Percentiles rank a stretch among this genome's conserved stretches.
Conservation (phyloP, 2,329 filamentous ascomycete species). For the Fusarium caatingaense region DNA sequence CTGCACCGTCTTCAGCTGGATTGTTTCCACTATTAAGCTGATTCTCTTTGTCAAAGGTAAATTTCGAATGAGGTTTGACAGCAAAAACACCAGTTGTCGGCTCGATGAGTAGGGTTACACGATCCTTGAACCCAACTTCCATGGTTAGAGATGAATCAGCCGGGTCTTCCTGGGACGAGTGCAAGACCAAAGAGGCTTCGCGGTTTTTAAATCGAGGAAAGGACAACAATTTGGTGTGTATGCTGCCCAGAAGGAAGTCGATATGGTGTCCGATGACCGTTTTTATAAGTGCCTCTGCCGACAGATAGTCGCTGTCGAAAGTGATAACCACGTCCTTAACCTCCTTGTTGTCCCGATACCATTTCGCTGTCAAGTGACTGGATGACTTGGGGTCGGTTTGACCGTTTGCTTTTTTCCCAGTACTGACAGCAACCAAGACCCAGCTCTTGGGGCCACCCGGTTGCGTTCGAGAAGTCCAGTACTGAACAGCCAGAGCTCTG, state of each 20-base stretch:
- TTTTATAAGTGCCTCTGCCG: slow-evolving; percentile 78
- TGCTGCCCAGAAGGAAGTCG: slow-evolving; percentile 74
- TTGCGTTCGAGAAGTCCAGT: slow-evolving; percentile 76
- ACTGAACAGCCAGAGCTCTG: slow-evolving; percentile 86
- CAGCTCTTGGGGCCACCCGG: slow-evolving; percentile 79
- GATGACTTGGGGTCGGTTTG: slow-evolving; percentile 57
- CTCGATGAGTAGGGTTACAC: slow-evolving; percentile 75
- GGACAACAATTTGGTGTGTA: slow-evolving; percentile 69
- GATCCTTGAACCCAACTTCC: slow-evolving; percentile 73
- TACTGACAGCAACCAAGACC: slow-evolving; percentile 87
- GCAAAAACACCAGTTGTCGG: slow-evolving; percentile 81
- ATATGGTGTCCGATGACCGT: slow-evolving; percentile 81
- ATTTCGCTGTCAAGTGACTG: slow-evolving; percentile 73
- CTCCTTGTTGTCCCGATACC: slow-evolving; percentile 87
- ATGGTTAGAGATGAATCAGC: slow-evolving; percentile 75
- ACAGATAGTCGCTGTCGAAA: slow-evolving; percentile 75
- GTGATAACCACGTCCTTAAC: slow-evolving; percentile 74
- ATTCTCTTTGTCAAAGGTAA: slow-evolving; percentile 68
- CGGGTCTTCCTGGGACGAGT: slow-evolving; percentile 70
- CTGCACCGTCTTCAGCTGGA: slow-evolving; percentile 67
- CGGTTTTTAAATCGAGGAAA: slow-evolving; percentile 71
- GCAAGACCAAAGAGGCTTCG: slow-evolving; percentile 68
- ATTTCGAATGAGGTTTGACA: slow-evolving; percentile 72
- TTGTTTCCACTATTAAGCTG: slow-evolving; percentile 72
- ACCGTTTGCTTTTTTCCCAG: slow-evolving; percentile 63